These are phyloP conservation scores for Pseudomonodictys pantanalensis DNA, from an alignment of 495 filamentous ascomycete species.

Conservation along the genomic window DNA sequence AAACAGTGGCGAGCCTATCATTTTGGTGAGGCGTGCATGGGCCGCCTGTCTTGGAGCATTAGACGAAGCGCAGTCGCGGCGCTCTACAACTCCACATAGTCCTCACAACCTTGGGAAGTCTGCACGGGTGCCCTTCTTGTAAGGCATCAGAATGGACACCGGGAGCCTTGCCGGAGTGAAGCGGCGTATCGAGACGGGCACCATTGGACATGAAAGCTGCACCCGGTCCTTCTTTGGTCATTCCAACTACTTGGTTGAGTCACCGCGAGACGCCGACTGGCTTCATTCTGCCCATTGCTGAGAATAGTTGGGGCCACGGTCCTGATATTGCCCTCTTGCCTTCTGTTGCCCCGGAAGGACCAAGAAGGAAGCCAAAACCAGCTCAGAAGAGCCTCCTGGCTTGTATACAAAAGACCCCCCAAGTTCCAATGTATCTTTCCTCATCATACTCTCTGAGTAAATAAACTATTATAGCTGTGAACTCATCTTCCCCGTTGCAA, in stretches of 20 bases:
- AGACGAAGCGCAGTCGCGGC: too few relatives aligned
- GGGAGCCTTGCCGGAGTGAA: too few relatives aligned
- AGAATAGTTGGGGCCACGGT: constrained; percentile 15
- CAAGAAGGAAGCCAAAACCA: neutral
- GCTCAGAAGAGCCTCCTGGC: neutral
- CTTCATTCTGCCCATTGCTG: constrained; percentile 15
- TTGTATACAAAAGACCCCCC: constrained; percentile 7
- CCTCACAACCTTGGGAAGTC: neutral
- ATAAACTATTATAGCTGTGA: too few relatives aligned
- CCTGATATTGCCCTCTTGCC: constrained; percentile 15
- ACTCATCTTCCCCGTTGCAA: too few relatives aligned
- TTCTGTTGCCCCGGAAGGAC: constrained; percentile 18
- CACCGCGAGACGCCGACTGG: constrained; percentile 10
- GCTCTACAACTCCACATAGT: neutral
- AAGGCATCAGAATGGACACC: constrained; percentile 7
- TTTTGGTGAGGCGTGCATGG: neutral
- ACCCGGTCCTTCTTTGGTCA: neutral
- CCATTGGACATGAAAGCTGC: constrained; percentile 14
- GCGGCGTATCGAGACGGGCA: neutral
- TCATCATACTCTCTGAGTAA: too few relatives aligned
- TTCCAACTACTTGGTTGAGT: constrained; percentile 21
- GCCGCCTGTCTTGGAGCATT: neutral
- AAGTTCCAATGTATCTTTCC: too few relatives aligned
- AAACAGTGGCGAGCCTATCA: neutral
- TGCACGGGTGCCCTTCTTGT: neutral